These are phyloP conservation scores for Russula emetica DNA, from an alignment of 768 basidiomycete species.

Conservation along the genomic window DNA sequence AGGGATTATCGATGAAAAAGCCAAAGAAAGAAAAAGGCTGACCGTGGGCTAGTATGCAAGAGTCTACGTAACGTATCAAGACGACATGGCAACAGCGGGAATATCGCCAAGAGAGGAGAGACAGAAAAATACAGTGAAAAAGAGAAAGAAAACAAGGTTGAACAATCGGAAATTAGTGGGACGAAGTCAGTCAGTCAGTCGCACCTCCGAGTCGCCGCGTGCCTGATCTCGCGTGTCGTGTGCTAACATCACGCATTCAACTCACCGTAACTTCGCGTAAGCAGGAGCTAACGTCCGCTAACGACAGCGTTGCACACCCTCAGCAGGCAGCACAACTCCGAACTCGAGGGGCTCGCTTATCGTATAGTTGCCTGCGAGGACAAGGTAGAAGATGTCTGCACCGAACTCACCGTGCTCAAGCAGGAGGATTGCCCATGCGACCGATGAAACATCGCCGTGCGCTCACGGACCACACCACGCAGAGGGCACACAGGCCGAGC, in stretches of 20 bases:
- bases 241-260: too few species aligned
- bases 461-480: too few species aligned
- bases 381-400: conserved; percentile 51
- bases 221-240: too few species aligned
- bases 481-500: conserved; percentile 42
- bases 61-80: conserved; percentile 22
- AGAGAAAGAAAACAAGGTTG: background rate
- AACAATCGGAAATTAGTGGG: background rate
- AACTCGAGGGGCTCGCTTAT: conserved; percentile 45
- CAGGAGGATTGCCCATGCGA: conserved; percentile 51
- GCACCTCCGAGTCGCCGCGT: too few species aligned
- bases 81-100: conserved; percentile 27
- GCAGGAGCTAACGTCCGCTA: conserved; percentile 55
- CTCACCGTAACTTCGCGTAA: conserved; percentile 49
- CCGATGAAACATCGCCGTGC: conserved; percentile 47
- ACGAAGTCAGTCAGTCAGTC: too few species aligned
- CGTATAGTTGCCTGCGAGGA: conserved; percentile 47
- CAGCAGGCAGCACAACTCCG: conserved; percentile 55
- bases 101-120: conserved; percentile 9
- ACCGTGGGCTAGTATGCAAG: conserved; percentile 24
- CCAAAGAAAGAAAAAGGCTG: conserved; percentile 10
- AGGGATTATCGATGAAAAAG: background rate
- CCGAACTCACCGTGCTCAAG: conserved; percentile 50
- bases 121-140: background rate
- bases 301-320: too few species aligned